Base-by-base conservation (phyloP, 768 basidiomycete genomes). In the Cantharellus anzutake region DNA sequence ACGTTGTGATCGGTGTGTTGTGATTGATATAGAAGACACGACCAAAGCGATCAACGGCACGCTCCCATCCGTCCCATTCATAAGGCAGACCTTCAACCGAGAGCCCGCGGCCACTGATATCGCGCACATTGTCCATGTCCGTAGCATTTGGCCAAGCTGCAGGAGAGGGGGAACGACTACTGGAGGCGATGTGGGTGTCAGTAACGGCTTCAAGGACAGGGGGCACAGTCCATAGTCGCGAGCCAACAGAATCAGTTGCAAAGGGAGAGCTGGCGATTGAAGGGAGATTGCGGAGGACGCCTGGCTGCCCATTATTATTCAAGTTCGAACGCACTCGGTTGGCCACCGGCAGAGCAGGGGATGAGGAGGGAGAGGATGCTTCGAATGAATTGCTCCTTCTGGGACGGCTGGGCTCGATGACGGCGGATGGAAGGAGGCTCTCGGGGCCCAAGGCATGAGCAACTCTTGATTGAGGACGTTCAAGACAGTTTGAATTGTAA, bases 21-120 rank as follows among this genome's bases (percentile, higher is more conserved):
- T 98, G 96, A 69, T 99, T 96, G 59, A 99, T 96, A 69, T 98
- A 99, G 70, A 98, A 99, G 4, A 89, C 94, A 60, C 96, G 76
- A 4, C 85, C 96, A 35, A 98, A 79, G 40, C 96, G 93, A 72
- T 99, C 96, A 59, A 93, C 88, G 51, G 96, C 86, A 61, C 96
- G 80, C 71, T 99, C 96, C 96, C 96, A 99, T 2, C 92, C 20
- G 20, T 29, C 20, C 20, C 20, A 29, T 29, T 29, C 91, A 38
- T 75, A 70, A 2, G 96, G 94, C 34, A 99, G 74, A 40, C 87
- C 80, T 2, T 96, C 96, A 63, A 80, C 87, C 65, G 97, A 92
- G 72, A 98, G 96, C 52, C 90, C 86, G 62, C 84, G 86, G 14
- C 96, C 89, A 68, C 93, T 93, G 74, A 97, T 96, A 68, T 90